Evolutionary conservation across 352 stramenopile genomes (phyloP), one percentile per base, ranked within the genome.

Genomic region (Blastocystis hominis): DNA sequence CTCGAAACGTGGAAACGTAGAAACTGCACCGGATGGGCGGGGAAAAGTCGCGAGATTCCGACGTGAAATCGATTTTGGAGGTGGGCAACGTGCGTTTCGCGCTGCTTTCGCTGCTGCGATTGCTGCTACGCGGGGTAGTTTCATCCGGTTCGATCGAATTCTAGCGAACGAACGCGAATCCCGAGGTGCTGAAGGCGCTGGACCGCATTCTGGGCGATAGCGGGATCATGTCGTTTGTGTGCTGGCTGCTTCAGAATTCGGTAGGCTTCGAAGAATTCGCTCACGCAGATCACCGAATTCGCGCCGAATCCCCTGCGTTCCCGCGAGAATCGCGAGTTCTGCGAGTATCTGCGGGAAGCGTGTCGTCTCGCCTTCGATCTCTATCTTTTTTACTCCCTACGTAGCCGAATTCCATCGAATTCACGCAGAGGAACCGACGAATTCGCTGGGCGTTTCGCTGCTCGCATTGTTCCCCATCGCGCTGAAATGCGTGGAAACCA

Each of bases 311-410:
- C 46, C 3, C 20, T 80, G 4, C 47, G 40, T 17, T 24, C 24
- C 44, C 42, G 70, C 10, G 70, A 80, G 40, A 80, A 80, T 47
- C n/a, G n/a, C n/a, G 47, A 66, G 40, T 80, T 44, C 40, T 80
- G 70, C 40, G 70, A 59, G 17, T 80, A 80, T 38, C 17, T 59
- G 17, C 46, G 53, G 4, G 42, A 44, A 30, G 47, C 38, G 13
- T 63, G 44, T 24, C 9, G 20, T 6, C 63, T 62, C 36, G 70
- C 70, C 4, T 80, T 64, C 54, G 3, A 36, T 20, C 70, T 80
- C 17, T 47, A 80, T 44, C 17, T 64, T 13, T 64, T 80, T 20
- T 80, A 64, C 54, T 15, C 10, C 3, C 24, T 61, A 1, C 47
- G 70, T 80, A 15, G 10, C 53, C n/a, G 24, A 30, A 30, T 30